Conservation (phyloP, 441 rosid genomes). For the Gossypium gossypioides region DNA sequence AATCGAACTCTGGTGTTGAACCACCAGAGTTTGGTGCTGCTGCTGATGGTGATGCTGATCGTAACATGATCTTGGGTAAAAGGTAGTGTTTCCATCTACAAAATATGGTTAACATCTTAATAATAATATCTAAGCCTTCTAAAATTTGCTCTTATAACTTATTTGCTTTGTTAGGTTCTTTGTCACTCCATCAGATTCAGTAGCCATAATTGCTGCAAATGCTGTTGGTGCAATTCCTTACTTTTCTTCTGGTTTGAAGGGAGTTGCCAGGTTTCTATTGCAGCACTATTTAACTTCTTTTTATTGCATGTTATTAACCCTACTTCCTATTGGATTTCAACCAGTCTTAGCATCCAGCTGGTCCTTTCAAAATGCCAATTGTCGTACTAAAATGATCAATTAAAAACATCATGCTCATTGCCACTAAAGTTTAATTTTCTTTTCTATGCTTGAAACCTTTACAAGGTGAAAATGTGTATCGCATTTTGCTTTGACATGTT, state of each 20-base stretch:
- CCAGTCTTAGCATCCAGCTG: background rate
- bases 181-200: slow-evolving; percentile 95
- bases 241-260: slow-evolving; percentile 86
- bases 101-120: background rate
- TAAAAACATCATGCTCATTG: background rate
- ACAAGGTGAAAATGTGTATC: background rate
- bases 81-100: slow-evolving; percentile 33
- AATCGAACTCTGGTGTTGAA: slow-evolving; percentile 47
- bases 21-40: slow-evolving; percentile 99
- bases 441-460: background rate
- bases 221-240: slow-evolving; percentile 79
- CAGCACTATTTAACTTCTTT: background rate
- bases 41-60: slow-evolving; percentile 99
- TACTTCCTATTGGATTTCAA: background rate
- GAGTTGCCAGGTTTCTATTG: slow-evolving; percentile 77
- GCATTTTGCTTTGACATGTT: background rate
- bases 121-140: background rate
- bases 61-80: slow-evolving; percentile 98
- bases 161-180: slow-evolving; percentile 54
- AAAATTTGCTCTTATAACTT: slow-evolving; percentile 4
- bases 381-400: background rate
- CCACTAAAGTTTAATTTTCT: background rate
- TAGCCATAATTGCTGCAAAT: slow-evolving; percentile 95
- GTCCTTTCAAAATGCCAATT: background rate
- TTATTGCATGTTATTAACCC: background rate